Evolutionary conservation across 495 filamentous ascomycete species (phyloP).

Genomic region (Extremus antarcticus): DNA sequence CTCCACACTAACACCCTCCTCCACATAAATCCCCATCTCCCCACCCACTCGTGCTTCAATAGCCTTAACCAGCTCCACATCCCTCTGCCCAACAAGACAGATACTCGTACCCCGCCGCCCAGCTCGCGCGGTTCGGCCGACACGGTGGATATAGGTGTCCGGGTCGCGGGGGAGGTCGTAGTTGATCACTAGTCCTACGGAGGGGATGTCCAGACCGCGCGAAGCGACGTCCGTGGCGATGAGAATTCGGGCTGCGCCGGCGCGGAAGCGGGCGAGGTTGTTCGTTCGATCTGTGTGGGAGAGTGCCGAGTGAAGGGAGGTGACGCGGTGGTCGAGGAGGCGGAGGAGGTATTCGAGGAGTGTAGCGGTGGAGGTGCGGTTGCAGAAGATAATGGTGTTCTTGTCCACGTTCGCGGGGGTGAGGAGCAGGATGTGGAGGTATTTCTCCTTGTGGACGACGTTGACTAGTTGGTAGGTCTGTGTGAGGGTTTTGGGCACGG

Average conservation of each 20-base stretch:
- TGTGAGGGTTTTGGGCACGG: slow-evolving; percentile 66
- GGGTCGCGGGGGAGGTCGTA: slow-evolving; percentile 92
- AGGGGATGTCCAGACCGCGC: slow-evolving; percentile 92
- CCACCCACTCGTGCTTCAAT: slow-evolving; percentile 76
- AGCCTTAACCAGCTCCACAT: slow-evolving; percentile 73
- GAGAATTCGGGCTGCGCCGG: slow-evolving; percentile 77
- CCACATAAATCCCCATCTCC: slow-evolving; percentile 69
- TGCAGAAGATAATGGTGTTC: slow-evolving; percentile 86
- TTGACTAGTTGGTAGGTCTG: slow-evolving; percentile 82
- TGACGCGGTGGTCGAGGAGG: slow-evolving; percentile 77
- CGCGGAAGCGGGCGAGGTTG: slow-evolving; percentile 85
- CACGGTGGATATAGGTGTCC: slow-evolving; percentile 94
- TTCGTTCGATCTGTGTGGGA: slow-evolving; percentile 70
- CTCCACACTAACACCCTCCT: slow-evolving; percentile 87
- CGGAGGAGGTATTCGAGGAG: slow-evolving; percentile 77
- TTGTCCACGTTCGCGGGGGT: slow-evolving; percentile 65
- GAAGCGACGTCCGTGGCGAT: slow-evolving; percentile 93
- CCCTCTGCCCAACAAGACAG: slow-evolving; percentile 83
- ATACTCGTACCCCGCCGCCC: slow-evolving; percentile 71
- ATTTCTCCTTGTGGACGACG: slow-evolving; percentile 83
- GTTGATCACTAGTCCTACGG: slow-evolving; percentile 82
- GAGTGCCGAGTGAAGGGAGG: slow-evolving; percentile 76
- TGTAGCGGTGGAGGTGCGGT: slow-evolving; percentile 79
- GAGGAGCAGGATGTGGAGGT: slow-evolving; percentile 77
- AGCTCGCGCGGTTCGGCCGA: slow-evolving; percentile 88